Evolutionary conservation across 352 stramenopile species (phyloP), one percentile per base, ranked within the genome.

Genomic region (Phytophthora tentaculata): DNA sequence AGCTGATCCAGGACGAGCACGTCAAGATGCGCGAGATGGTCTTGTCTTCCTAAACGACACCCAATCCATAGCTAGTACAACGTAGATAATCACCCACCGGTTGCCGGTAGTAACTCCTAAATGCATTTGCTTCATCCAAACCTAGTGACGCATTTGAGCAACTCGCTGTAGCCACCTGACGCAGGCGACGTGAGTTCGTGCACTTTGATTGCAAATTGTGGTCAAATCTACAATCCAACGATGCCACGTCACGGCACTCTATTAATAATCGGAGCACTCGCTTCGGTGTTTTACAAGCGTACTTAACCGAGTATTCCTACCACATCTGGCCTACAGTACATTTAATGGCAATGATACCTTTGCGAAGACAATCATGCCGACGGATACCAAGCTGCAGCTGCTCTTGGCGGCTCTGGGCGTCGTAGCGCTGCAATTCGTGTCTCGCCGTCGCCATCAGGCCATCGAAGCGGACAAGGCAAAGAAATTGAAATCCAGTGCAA

Each of bases 1-100:
- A 96, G 71, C 74, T 94, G 26, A 90, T 94, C 69, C 88, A 93
- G 72, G 75, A 86, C 62, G 76, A 96, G 77, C 88, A 96, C 66
- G 35, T 81, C 19, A 90, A 89, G 67, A 80, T 96, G 76, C 85
- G 84, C 24, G 81, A 90, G 39, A 78, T 92, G 51, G 77, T 94
- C 58, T 74, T 94, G 69, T 82, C 82, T 19, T 82, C 82, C 28
- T 89, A 77, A 77, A 55, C 23, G 50, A 12, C 56, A n/a, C 47
- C 49, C 41, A 29, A 39, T 28, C 51, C 41, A 49, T 9, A 67
- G 62, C 48, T 67, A 71, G 68, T 71, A 76, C 26, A 73, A 66
- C 54, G 43, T 73, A 76, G 63, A 75, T 68, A 69, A 67, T 45
- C 26, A 45, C 61, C 67, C 39, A 71, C 62, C 67, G 66, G 32